phyloP scores from a whole-genome alignment of 805 yeast genomes.

The Yarrowia deformans region DNA sequence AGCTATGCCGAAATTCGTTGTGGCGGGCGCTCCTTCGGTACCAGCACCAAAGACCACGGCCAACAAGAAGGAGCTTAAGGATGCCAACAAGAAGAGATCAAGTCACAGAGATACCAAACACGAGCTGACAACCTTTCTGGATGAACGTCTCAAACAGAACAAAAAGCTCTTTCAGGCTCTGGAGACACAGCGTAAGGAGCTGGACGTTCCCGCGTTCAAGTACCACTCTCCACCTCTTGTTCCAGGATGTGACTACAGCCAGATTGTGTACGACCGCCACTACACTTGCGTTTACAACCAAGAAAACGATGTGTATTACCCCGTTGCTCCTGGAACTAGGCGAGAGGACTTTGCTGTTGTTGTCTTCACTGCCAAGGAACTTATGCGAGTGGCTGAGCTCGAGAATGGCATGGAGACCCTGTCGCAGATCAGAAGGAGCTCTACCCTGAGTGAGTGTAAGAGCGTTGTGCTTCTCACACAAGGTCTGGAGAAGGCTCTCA shows the following conservation, averaged over 20 bases:
- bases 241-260: conserved; percentile 8
- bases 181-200: not conserved
- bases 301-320: conserved; percentile 43
- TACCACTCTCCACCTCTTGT: not conserved
- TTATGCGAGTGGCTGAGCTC: conserved; percentile 14
- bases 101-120: conserved; percentile 24
- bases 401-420: not conserved
- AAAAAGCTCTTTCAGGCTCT: conserved; percentile 39
- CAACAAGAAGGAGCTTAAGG: conserved; percentile 12
- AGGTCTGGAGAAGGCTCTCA: conserved; percentile 15
- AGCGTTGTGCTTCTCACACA: conserved; percentile 6
- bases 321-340: conserved; percentile 32
- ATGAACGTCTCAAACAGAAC: conserved; percentile 23
- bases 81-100: conserved; percentile 33
- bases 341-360: conserved; percentile 23
- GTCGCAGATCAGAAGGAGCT: not conserved
- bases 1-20: not conserved
- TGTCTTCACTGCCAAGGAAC: conserved; percentile 12
- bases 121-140: conserved; percentile 7
- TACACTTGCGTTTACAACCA: conserved; percentile 41
- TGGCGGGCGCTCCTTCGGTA: not conserved
- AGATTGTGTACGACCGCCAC: conserved; percentile 13
- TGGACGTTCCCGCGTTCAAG: conserved; percentile 17
- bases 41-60: not conserved
- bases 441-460: not conserved